Evolutionary conservation across 2,329 filamentous ascomycete genomes (phyloP), one percentile per base, ranked within the genome.

Genomic region (Ilyonectria robusta): DNA sequence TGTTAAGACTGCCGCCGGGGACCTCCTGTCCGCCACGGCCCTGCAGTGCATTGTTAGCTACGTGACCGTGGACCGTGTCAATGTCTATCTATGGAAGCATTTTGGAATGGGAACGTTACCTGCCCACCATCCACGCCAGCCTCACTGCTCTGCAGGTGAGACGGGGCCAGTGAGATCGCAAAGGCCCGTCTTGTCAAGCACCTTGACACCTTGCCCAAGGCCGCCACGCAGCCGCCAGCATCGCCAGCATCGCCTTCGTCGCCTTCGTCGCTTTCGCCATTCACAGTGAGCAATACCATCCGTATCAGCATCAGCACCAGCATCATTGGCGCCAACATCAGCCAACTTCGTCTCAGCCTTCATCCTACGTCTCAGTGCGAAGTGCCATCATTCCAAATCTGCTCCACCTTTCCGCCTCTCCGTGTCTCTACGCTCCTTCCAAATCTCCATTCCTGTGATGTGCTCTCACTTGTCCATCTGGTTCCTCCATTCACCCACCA

Each of bases 121-220:
- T 66, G 63, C 55, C 63, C 62, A 60, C 57, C 63, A 61, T 58
- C 63, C 63, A 61, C 63, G 48, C 63, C 63, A 66, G 63, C 63
- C 63, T 65, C 63, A 54, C 58, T 66, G 63, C 53, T 61, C 63
- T 66, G 57, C 67, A 75, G 59, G 71, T 71, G 66, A 74, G 71
- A 71, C 68, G 70, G 59, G 62, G 64, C 64, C 65, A 73, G 31
- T 70, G 47, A 66, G 62, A 59, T 58, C 46, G 65, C 65, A 55
- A 67, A 37, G 48, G 21, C 55, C 65, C 48, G 53, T 62, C 23
- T 58, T 35, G 56, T 42, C 61, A 15, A 56, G 56, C 60, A 51
- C 58, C 40, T 42, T 8, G n/a, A 9, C 40, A 58, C 63, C 35
- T 58, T 29, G 58, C 47, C 58, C 21, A 58, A 51, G 62, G 50